Percentiles rank a stretch among this genome's conserved stretches.
Conservation (phyloP, 192 early-diverging fungal genomes). For the Phycomyces blakesleeanus region DNA sequence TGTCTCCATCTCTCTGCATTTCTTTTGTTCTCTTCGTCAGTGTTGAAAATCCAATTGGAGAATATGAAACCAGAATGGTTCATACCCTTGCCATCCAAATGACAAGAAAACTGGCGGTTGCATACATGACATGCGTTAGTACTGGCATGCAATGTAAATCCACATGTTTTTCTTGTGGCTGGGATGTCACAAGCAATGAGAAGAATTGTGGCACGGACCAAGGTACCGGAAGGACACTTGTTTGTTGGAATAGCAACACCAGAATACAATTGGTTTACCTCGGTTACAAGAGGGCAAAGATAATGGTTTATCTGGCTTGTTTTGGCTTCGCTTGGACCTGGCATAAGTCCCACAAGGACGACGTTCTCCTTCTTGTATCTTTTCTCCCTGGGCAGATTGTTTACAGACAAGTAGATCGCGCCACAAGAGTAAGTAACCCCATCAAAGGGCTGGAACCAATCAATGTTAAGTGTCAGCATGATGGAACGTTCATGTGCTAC, state of each 20-base stretch:
- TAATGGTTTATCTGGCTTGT: conserved; percentile 2
- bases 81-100: no score
- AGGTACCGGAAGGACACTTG: no score
- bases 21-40: no score
- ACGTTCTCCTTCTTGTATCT: not conserved
- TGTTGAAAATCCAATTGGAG: no score
- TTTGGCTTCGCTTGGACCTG: not conserved
- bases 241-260: not conserved
- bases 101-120: not conserved
- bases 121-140: not conserved
- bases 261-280: not conserved
- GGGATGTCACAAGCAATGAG: no score
- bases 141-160: not conserved
- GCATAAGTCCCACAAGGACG: not conserved
- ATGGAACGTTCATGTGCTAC: no score
- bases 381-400: conserved; percentile 5
- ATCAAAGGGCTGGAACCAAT: no score
- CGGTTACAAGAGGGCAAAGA: not conserved
- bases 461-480: no score
- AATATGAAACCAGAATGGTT: no score
- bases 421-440: not conserved
- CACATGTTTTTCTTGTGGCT: no score
- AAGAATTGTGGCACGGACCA: no score
- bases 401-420: not conserved
- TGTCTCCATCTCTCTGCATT: no score